phyloP scores from a whole-genome alignment of 2,329 filamentous ascomycete species.

The Teratosphaeria destructans region DNA sequence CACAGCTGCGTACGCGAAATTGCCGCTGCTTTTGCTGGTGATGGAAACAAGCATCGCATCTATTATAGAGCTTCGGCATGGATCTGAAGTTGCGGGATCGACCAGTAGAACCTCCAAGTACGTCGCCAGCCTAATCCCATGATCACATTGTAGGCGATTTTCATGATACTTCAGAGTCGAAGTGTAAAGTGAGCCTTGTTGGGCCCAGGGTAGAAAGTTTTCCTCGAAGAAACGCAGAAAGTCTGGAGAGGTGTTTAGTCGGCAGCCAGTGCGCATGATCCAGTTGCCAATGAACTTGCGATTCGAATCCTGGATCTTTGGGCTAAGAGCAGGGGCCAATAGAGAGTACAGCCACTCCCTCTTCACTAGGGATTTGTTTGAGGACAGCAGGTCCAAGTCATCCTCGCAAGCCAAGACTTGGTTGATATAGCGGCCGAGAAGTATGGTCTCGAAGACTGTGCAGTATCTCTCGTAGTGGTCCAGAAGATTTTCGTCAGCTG shows the following conservation, averaged over 20 bases:
- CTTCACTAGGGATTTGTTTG: slow-evolving; percentile 26
- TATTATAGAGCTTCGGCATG: slow-evolving; percentile 14
- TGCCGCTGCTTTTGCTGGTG: slow-evolving; percentile 16
- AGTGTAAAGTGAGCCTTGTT: slow-evolving; percentile 35
- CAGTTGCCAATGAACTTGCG: slow-evolving; percentile 37
- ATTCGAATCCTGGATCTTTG: slow-evolving; percentile 35
- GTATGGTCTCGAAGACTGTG: slow-evolving; percentile 38
- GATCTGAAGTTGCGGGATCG: slow-evolving; percentile 4
- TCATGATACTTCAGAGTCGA: slow-evolving; percentile 25
- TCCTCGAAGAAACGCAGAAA: slow-evolving; percentile 29
- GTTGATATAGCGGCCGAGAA: slow-evolving; percentile 40
- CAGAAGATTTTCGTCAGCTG: slow-evolving; percentile 8
- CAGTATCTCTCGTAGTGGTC: slow-evolving; percentile 34
- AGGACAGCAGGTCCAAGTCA: slow-evolving; percentile 32
- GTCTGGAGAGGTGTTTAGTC: slow-evolving; percentile 11
- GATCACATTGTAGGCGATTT: slow-evolving; percentile 24
- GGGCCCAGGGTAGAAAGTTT: slow-evolving; percentile 38
- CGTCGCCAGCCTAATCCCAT: slow-evolving; percentile 30
- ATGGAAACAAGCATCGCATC: slow-evolving; percentile 27
- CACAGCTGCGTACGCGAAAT: slow-evolving; percentile 32
- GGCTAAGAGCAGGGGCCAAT: slow-evolving; percentile 30
- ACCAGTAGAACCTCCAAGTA: slow-evolving; percentile 27
- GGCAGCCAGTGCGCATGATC: slow-evolving; percentile 28
- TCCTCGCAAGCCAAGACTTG: slow-evolving; percentile 37
- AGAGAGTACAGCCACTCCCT: slow-evolving; percentile 33